Evolutionary conservation across 1,139 yeast species (phyloP), one percentile per base, ranked within the genome.

Genomic region (Sugiyamaella sp.): DNA sequence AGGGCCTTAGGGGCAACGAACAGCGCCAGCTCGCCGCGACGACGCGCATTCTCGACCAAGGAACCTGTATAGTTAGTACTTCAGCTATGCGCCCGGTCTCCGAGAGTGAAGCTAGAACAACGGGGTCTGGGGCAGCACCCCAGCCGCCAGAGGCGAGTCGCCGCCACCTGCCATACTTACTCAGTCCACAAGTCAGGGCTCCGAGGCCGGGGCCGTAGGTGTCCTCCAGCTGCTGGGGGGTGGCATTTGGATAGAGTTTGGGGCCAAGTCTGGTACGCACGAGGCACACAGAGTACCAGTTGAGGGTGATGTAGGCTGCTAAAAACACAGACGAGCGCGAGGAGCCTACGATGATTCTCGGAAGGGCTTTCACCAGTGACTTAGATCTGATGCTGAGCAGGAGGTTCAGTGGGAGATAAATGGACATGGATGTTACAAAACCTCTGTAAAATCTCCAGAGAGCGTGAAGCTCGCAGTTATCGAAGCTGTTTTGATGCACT

Each of bases 11-110:
- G 78, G 8, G 75, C 71, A 25, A 73, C 68, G 62, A 75, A 75
- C 17, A 75, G 62, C 0, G 77, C 72, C 54, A 76, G 69, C 57
- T 76, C 80, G 22, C 76, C 71, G 35, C 78, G 66, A 29, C 79
- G 62, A 49, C 63, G 63, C 1, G 71, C 63, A 16, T 63, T 67
- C 55, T 75, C 79, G 5, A 75, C 60, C 22, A 73, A 60, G 5
- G 74, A 67, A 44, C 51, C 51, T 48, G 27, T 2, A 33, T 24
- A 43, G 46, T 43, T 43, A 41, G 45, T 43, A 43, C n/a, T 3
- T 12, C 12, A 8, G 16, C 12, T 33, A 5, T 12, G 38, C 38
- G 16, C n/a, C n/a, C n/a, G n/a, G n/a, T n/a, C n/a, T n/a, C n/a
- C n/a, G n/a, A n/a, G n/a, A n/a, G n/a, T n/a, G n/a, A n/a, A n/a